phyloP scores from a whole-genome alignment of 1,284 basidiomycete genomes.

The Anthracocystis panici-leucophaei region DNA sequence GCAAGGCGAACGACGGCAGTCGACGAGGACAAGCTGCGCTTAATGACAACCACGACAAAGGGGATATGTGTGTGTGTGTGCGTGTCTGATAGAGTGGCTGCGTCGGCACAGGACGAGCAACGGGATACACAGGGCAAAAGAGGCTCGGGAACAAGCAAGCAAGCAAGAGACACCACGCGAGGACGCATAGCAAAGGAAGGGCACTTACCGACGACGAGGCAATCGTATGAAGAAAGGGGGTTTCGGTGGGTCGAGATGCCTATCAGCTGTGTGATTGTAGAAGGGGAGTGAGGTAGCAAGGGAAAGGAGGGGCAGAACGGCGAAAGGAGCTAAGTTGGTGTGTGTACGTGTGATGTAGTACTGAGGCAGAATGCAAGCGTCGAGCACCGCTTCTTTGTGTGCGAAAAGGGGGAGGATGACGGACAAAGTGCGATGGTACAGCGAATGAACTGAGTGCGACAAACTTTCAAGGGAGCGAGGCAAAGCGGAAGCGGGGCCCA shows the following conservation, averaged over 20 bases:
- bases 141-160: slow-evolving; percentile 7
- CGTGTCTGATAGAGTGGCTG: slow-evolving; percentile 15
- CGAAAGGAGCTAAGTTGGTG: slow-evolving; percentile 23
- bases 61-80: neutral
- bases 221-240: slow-evolving; percentile 18
- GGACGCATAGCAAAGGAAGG: neutral
- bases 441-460: slow-evolving; percentile 19
- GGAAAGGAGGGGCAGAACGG: slow-evolving; percentile 6
- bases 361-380: slow-evolving; percentile 47
- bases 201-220: slow-evolving; percentile 36
- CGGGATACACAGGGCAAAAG: neutral
- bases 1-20: neutral
- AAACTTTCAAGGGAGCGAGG: slow-evolving; percentile 1
- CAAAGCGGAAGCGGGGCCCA: slow-evolving; percentile 4
- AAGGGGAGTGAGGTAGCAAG: slow-evolving; percentile 5
- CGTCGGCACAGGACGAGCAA: slow-evolving; percentile 16
- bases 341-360: slow-evolving; percentile 31
- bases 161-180: slow-evolving; percentile 2
- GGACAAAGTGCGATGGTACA: slow-evolving; percentile 31
- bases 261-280: slow-evolving; percentile 35
- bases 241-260: slow-evolving; percentile 40
- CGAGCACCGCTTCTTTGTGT: slow-evolving; percentile 30
- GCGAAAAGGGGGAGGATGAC: slow-evolving; percentile 7
- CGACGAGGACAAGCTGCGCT: neutral
- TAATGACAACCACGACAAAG: slow-evolving; percentile 7